Conservation (phyloP, 2,329 filamentous ascomycete species). For the Seiridium cupressi region DNA sequence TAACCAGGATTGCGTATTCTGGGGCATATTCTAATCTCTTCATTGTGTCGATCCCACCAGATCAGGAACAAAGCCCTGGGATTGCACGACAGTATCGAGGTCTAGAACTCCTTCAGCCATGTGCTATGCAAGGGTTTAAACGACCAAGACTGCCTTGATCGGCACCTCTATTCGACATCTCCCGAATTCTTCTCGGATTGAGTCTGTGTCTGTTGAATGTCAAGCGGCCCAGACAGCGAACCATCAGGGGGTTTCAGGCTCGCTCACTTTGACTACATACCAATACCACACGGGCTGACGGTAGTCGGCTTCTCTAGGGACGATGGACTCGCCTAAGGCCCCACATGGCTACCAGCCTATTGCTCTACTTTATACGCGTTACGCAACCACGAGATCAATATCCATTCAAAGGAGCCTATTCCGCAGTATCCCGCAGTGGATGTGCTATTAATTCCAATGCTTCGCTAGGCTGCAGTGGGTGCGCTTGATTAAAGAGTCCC, state of each 20-base stretch:
- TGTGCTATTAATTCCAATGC: neutral
- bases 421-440: neutral
- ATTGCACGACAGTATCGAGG: neutral
- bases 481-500: neutral
- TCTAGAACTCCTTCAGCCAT: neutral
- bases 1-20: neutral
- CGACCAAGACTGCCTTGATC: neutral
- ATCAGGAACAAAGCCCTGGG: neutral
- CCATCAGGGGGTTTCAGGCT: no score
- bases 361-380: neutral
- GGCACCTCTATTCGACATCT: neutral
- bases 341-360: neutral
- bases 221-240: no score
- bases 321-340: no score
- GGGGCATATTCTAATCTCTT: neutral
- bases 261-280: no score
- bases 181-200: neutral
- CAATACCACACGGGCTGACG: no score
- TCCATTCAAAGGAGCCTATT: neutral
- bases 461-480: neutral
- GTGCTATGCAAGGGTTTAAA: neutral
- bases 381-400: neutral
- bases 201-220: no score
- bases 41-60: neutral
- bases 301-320: no score